Evolutionary conservation across 371 early-diverging fungal genomes (phyloP), one percentile per base, ranked within the genome.

Genomic region (Lichtheimia ornata): DNA sequence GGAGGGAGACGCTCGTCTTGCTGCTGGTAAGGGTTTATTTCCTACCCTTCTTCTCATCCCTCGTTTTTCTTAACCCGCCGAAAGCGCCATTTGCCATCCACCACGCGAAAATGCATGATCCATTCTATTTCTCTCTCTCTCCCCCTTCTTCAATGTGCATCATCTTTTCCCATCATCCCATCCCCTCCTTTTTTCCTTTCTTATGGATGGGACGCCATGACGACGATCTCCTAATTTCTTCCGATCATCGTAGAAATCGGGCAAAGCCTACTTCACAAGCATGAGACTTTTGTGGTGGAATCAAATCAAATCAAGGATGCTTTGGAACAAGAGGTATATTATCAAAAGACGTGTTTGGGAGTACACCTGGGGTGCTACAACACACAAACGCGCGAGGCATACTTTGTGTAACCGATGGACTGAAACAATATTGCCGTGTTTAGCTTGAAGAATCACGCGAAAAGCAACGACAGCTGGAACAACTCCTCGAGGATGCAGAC

Each of bases 191-290:
- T 14, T 5, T 30, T n/a, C 12, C 14, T 44, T 28, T 52, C 28
- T 25, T 18, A n/a, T 35, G n/a, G 17, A 40, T 56, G 25, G 13
- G 24, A 2, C 41, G 6, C n/a, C 15, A 20, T 12, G n/a, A 11
- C 17, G 18, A 28, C 14, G 15, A 15, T 53, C 11, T 50, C 5
- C 51, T 28, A 13, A 14, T 20, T 42, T 28, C 41, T 20, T 44
- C 7, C 45, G 17, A 59, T 58, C 41, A 17, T 54, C 20, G 43
- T 20, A 64, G 81, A 74, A 58, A 80, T 80, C 47, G 81, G 81
- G 22, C 81, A 80, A 56, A 70, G 75, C 51, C 56, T 80, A 27
- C 58, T 80, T 30, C 61, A 75, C 18, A 76, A 76, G 57, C 77
- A 80, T 69, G 80, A 80, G 50, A 52, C 65, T 13, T 69, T 59